These are phyloP conservation scores for Xerocomus spinulosus DNA, from an alignment of 768 basidiomycete genomes.

Conservation along the genomic window DNA sequence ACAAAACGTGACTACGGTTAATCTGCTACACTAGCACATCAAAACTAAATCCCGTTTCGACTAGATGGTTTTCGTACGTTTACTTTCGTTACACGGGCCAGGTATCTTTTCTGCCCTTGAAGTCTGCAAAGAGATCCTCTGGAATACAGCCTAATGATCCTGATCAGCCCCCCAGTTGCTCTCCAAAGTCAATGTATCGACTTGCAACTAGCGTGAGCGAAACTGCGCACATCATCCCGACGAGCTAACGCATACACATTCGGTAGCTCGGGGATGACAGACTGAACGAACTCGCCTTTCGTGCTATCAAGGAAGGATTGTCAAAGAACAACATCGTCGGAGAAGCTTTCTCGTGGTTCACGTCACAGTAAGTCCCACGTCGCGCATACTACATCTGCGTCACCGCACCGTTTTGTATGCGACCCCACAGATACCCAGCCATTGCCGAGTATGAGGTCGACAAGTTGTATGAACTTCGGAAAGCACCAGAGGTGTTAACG, in stretches of 20 bases:
- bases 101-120: slow-evolving; percentile 22
- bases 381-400: too few relatives aligned
- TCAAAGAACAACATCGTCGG: slow-evolving; percentile 25
- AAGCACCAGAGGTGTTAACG: slow-evolving; percentile 16
- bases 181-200: slow-evolving; percentile 39
- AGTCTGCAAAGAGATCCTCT: slow-evolving; percentile 11
- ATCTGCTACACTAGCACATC: not conserved
- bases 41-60: not conserved
- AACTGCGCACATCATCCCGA: not conserved
- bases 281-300: slow-evolving; percentile 23
- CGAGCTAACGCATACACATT: not conserved
- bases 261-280: slow-evolving; percentile 24
- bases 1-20: slow-evolving; percentile 23
- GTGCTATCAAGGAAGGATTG: slow-evolving; percentile 21
- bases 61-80: slow-evolving; percentile 26
- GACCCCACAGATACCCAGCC: slow-evolving; percentile 12
- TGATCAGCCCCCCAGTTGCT: slow-evolving; percentile 16
- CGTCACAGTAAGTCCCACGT: slow-evolving; percentile 28
- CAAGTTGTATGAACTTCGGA: slow-evolving; percentile 17
- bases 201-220: slow-evolving; percentile 25
- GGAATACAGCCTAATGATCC: not conserved
- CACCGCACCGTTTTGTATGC: too few relatives aligned
- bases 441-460: slow-evolving; percentile 17
- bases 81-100: slow-evolving; percentile 32
- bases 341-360: slow-evolving; percentile 30